Evolutionary conservation across 768 basidiomycete species (phyloP), one percentile per base, ranked within the genome.

Genomic region (Boletus rufocinnamomeus): DNA sequence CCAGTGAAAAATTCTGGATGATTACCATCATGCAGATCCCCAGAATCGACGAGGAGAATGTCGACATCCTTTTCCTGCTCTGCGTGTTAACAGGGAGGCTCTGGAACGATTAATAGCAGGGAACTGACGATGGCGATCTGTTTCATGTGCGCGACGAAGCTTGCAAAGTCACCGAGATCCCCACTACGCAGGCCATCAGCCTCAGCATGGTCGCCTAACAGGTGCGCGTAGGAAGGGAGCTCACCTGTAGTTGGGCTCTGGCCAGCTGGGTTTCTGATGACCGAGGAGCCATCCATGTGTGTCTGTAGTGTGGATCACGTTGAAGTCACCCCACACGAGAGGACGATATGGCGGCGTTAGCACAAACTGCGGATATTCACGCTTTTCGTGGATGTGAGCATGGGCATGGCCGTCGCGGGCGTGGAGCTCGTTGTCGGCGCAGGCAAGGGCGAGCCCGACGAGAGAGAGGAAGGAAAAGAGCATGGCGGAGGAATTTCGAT

Each of bases 241-340:
- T 52, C 56, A 82, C 80, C 81, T 83, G 71, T 89, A 91, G 69
- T 88, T 86, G 0, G 90, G 89, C 65, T 93, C 91, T 0, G 90
- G 89, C 66, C 81, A 84, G 5, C 80, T 80, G 4, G 75, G 16
- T 66, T 92, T 88, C 65, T 92, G 89, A 74, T 96, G 93, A 1
- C 93, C 93, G 37, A 93, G 79, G 4, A 95, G 76, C 88, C 88
- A 88, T 30, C 88, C 84, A 74, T 90, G 87, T 40, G 83, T 89
- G 71, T 95, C 93, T 0, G 94, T 95, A 3, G 92, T 95, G 65
- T 88, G 85, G 46, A 95, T 80, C 65, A 95, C 82, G 68, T 95
- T 95, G 68, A 95, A 80, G 66, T 95, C 91, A n/a, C 88, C 85
- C 94, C 93, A 95, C 50, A 84, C 82, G 17, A 96, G 79, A 25